Evolutionary conservation across 805 yeast species (phyloP), one percentile per base, ranked within the genome.

Genomic region (Soucietia sequanensis): DNA sequence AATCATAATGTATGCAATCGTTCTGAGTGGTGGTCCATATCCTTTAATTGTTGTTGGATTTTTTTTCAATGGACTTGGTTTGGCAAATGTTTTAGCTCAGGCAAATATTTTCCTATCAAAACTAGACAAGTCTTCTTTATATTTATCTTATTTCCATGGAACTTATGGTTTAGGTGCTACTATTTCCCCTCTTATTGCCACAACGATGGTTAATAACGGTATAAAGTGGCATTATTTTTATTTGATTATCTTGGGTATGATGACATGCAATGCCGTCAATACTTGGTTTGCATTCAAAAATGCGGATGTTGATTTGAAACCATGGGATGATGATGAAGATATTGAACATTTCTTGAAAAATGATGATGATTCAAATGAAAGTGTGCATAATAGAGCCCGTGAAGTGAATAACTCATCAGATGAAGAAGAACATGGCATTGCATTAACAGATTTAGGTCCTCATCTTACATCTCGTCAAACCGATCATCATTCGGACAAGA

Each of bases 141-240:
- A 44, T 25, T 40, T 54, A 23, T 41, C 50, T 4, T 46, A 35
- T 30, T 44, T 43, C 23, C 59, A 54, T 38, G 56, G 54, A 1
- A 27, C 43, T 3, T 54, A 52, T 35, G 59, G 59, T 1, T 28
- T 48, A 5, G 58, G 58, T 2, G 59, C 59, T 14, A 48, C 59
- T 3, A 37, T 51, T 4, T 50, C 62, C 6, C 59, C 59, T 5
- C 40, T 54, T 18, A 32, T 53, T 9, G 57, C 53, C n/a, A 52
- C 58, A 4, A 26, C 41, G 5, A 40, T 52, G 35, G 46, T 53
- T 25, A 42, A 46, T 27, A 33, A 27, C 2, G 55, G 55, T 2
- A 31, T 48, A 13, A 34, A 35, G 17, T 54, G 60, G 60, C 46
- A 54, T 42, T 45, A 32, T 32, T 48, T 42, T 41, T 54, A 53